phyloP scores from a whole-genome alignment of 441 rosid genomes.

The Heliophila coronopifolia region DNA sequence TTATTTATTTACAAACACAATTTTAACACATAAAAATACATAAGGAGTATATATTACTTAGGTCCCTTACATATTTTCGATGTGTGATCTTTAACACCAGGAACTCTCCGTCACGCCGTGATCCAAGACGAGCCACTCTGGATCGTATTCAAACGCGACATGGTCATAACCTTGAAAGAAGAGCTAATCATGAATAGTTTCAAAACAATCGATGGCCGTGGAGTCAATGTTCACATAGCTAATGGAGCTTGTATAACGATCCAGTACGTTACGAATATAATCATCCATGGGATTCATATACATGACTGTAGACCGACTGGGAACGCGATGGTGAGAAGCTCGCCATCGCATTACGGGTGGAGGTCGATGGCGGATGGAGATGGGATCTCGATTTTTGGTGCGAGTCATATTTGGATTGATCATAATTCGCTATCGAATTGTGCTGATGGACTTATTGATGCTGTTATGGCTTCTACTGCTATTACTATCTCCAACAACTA shows the following conservation, averaged over 20 bases:
- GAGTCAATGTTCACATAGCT: conserved; percentile 46
- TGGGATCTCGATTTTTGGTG: conserved; percentile 40
- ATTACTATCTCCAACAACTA: conserved; percentile 44
- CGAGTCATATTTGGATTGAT: conserved; percentile 46
- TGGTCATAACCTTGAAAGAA: conserved; percentile 42
- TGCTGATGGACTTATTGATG: conserved; percentile 47
- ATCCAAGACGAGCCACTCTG: conserved; percentile 46
- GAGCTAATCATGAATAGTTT: conserved; percentile 54
- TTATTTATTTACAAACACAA: no score
- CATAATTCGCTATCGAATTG: conserved; percentile 45
- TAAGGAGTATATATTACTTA: no score
- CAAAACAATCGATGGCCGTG: conserved; percentile 50
- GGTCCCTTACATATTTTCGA: no score
- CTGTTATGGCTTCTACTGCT: conserved; percentile 42
- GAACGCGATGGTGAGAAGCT: conserved; percentile 47
- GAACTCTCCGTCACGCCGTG: conserved; percentile 49
- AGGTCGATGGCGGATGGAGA: conserved; percentile 52
- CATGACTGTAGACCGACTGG: conserved; percentile 46
- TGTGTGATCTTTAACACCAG: no score
- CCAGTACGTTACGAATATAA: conserved; percentile 43
- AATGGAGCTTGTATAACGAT: conserved; percentile 46
- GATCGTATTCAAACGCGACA: conserved; percentile 50
- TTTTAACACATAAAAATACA: no score
- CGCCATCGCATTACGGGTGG: conserved; percentile 47
- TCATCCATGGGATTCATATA: conserved; percentile 41